Percentiles rank a stretch among this genome's conserved stretches.
phyloP scores from a whole-genome alignment of 108 stramenopile genomes.

The Nitzschia inconspicua region DNA sequence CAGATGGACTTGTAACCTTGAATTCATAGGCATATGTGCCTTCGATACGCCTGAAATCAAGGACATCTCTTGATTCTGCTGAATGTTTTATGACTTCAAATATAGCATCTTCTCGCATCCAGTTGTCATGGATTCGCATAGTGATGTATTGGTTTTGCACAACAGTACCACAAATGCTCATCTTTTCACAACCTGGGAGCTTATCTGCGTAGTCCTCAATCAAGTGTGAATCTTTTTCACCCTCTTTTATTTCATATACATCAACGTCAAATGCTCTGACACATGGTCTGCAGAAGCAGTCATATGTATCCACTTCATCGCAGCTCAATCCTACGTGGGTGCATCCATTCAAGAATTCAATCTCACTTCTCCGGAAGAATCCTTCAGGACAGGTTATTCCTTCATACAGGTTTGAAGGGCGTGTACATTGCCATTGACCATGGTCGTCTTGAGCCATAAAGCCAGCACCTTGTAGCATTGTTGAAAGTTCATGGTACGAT shows the following conservation, averaged over 20 bases:
- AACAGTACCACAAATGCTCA: not conserved
- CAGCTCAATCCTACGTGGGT: slow-evolving; percentile 19
- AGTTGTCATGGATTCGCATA: slow-evolving; percentile 18
- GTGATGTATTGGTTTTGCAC: no score
- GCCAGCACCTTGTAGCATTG: slow-evolving; percentile 40
- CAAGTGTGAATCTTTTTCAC: not conserved
- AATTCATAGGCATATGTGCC: slow-evolving; percentile 16
- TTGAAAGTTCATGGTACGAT: slow-evolving; percentile 32
- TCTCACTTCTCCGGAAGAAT: slow-evolving; percentile 4
- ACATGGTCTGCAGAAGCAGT: slow-evolving; percentile 28
- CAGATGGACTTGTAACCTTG: not conserved
- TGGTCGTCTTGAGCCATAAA: slow-evolving; percentile 26
- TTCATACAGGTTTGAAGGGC: slow-evolving; percentile 26
- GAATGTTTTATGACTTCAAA: not conserved
- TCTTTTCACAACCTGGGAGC: not conserved
- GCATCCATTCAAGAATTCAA: slow-evolving; percentile 20
- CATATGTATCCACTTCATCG: slow-evolving; percentile 18
- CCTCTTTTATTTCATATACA: slow-evolving; percentile 4
- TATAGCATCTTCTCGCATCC: not conserved
- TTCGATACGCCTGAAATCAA: not conserved
- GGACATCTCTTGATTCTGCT: not conserved
- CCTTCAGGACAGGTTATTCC: slow-evolving; percentile 36
- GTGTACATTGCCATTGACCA: slow-evolving; percentile 22
- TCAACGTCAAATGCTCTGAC: slow-evolving; percentile 22
- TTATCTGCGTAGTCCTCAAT: slow-evolving; percentile 3